phyloP scores from a whole-genome alignment of 163 green algal genomes.

The Coccomyxa subellipsoidea region DNA sequence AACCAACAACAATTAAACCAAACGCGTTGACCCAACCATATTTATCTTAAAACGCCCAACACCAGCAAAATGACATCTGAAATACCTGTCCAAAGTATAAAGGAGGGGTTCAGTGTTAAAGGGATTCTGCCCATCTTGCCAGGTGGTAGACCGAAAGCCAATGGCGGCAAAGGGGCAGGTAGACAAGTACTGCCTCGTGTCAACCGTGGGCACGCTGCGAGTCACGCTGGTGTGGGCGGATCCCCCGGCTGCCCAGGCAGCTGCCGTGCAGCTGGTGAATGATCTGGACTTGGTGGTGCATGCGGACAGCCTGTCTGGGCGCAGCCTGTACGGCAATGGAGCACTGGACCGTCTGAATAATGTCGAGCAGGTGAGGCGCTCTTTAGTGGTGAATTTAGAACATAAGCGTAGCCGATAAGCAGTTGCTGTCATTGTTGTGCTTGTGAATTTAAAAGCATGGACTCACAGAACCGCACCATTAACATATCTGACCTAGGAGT shows the following conservation, averaged over 20 bases:
- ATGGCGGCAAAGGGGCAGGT: slow-evolving; percentile 15
- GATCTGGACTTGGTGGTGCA: slow-evolving; percentile 76
- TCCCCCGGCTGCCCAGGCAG: slow-evolving; percentile 20
- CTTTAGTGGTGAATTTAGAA: no score
- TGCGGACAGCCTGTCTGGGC: slow-evolving; percentile 54
- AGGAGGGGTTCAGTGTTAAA: no score
- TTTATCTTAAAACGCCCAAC: no score
- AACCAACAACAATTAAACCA: no score
- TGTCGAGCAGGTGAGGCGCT: slow-evolving; percentile 50
- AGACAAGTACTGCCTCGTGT: slow-evolving; percentile 75
- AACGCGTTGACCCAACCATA: no score
- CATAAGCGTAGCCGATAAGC: no score
- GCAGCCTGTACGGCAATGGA: slow-evolving; percentile 63
- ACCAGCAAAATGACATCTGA: no score
- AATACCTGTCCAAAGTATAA: no score
- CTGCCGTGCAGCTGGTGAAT: slow-evolving; percentile 62
- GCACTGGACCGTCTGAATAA: slow-evolving; percentile 71
- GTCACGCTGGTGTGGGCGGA: slow-evolving; percentile 80
- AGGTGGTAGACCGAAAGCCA: neutral
- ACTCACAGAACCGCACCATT: no score
- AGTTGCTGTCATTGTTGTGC: no score
- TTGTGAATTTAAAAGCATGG: no score
- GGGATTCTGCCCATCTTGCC: neutral
- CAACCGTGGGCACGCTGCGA: slow-evolving; percentile 61
- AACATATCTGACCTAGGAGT: no score